Evolutionary conservation across 2,329 filamentous ascomycete genomes (phyloP).

Genomic region (Ophiostoma tasmaniense): DNA sequence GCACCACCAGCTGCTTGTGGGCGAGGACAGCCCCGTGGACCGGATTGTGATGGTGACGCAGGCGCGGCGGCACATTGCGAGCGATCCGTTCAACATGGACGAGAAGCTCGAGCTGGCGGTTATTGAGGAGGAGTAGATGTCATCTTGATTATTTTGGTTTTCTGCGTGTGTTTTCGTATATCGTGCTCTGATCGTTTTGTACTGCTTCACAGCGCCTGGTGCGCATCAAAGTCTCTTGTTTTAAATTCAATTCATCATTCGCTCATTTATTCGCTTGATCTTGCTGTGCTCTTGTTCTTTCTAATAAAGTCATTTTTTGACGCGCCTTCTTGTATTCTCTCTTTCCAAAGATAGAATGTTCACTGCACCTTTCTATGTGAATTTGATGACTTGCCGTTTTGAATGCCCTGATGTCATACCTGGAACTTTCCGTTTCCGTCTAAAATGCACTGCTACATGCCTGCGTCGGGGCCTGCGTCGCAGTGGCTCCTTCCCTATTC

Average conservation of each 20-base stretch:
- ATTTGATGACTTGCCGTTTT: neutral
- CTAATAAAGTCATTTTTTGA: too few relatives aligned
- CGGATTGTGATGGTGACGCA: conserved; percentile 22
- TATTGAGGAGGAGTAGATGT: conserved; percentile 3
- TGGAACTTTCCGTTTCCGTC: neutral
- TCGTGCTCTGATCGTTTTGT: too few relatives aligned
- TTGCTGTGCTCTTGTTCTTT: too few relatives aligned
- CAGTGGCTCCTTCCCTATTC: neutral
- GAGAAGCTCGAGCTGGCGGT: conserved; percentile 14
- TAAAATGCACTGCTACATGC: neutral
- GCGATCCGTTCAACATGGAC: conserved; percentile 20
- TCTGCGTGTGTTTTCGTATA: neutral
- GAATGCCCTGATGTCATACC: neutral
- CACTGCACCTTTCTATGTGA: neutral
- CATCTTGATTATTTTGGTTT: too few relatives aligned
- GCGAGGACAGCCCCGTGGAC: conserved; percentile 22
- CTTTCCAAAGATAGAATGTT: neutral
- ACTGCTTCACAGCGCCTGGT: neutral
- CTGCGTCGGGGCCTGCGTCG: neutral
- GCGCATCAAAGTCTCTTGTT: too few relatives aligned
- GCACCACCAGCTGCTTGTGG: conserved; percentile 21
- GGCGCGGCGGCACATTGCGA: conserved; percentile 20
- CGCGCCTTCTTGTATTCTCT: neutral
- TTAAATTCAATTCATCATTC: too few relatives aligned
- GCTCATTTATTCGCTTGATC: too few relatives aligned